Conservation (phyloP, 352 stramenopile species). For the Phytophthora meadii region DNA sequence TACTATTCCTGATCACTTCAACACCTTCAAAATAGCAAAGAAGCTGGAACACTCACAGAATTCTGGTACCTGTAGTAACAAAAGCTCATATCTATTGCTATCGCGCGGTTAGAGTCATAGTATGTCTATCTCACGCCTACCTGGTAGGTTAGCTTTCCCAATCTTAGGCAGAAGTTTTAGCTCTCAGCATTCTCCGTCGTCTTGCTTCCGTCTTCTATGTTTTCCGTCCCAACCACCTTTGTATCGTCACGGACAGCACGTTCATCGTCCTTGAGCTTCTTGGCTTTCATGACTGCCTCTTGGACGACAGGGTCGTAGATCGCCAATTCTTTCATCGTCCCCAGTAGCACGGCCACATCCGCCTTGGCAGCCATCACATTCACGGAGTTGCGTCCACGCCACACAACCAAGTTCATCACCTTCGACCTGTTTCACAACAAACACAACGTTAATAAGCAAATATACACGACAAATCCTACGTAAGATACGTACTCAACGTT, state of each 20-base stretch:
- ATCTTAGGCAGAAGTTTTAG: slow-evolving; percentile 21
- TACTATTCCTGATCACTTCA: slow-evolving; percentile 32
- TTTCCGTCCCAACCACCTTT: slow-evolving; percentile 18
- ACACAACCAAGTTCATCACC: slow-evolving; percentile 87
- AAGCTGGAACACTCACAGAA: no score
- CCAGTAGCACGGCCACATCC: slow-evolving; percentile 75
- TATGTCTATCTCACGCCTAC: slow-evolving; percentile 15
- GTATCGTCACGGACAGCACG: slow-evolving; percentile 50
- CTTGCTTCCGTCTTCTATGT: slow-evolving; percentile 7
- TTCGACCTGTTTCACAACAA: slow-evolving; percentile 56
- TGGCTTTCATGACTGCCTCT: slow-evolving; percentile 51
- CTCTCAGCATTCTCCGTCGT: slow-evolving; percentile 16
- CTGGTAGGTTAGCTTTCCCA: background rate
- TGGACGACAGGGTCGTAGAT: slow-evolving; percentile 64
- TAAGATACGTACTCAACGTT: slow-evolving; percentile 66
- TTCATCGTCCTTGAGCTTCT: slow-evolving; percentile 57
- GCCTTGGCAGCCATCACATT: slow-evolving; percentile 89
- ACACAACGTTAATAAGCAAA: slow-evolving; percentile 17
- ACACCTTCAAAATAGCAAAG: slow-evolving; percentile 20
- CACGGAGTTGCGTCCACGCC: slow-evolving; percentile 86
- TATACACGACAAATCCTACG: background rate
- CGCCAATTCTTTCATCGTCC: slow-evolving; percentile 88
- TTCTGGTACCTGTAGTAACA: no score
- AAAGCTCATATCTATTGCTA: background rate
- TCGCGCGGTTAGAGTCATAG: slow-evolving; percentile 15